phyloP scores from a whole-genome alignment of 2,329 filamentous ascomycete genomes.

The Chaetomiaceae sp. region DNA sequence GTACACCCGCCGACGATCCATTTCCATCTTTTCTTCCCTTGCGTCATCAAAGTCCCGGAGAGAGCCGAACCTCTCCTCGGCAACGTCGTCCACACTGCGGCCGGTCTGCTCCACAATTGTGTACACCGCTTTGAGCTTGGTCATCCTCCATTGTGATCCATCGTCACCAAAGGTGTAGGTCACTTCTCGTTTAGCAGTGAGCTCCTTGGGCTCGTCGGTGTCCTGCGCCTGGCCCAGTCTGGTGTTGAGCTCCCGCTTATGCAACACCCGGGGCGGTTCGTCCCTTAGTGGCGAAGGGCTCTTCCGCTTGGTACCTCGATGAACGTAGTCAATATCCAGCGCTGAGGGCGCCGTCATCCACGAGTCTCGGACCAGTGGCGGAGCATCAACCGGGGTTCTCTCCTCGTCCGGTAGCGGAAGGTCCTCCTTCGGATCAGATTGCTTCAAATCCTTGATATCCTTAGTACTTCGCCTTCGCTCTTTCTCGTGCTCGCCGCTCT shows the following conservation, averaged over 20 bases:
- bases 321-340: conserved; percentile 76
- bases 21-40: conserved; percentile 83
- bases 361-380: conserved; percentile 61
- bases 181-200: conserved; percentile 56
- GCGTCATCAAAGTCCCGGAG: conserved; percentile 85
- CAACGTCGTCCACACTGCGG: conserved; percentile 72
- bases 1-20: conserved; percentile 77
- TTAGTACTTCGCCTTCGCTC: conserved; percentile 28
- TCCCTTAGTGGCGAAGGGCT: conserved; percentile 47
- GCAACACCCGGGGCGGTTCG: conserved; percentile 65
- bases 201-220: conserved; percentile 48
- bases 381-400: conserved; percentile 29
- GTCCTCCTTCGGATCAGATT: conserved; percentile 44
- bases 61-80: conserved; percentile 72
- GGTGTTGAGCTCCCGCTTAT: conserved; percentile 74
- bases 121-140: conserved; percentile 82
- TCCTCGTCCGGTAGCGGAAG: conserved; percentile 47
- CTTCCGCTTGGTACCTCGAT: conserved; percentile 52
- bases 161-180: conserved; percentile 83
- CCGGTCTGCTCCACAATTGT: conserved; percentile 68
- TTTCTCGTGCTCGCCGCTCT: conserved; percentile 15
- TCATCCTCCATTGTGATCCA: conserved; percentile 95
- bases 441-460: conserved; percentile 36
- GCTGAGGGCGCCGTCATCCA: conserved; percentile 93
- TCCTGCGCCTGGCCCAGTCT: conserved; percentile 52